A percentile compares a stretch with the other conserved stretches of the same genome.
These are phyloP conservation scores for Amorphotheca resinae DNA, from an alignment of 495 filamentous ascomycete species.

Conservation along the genomic window DNA sequence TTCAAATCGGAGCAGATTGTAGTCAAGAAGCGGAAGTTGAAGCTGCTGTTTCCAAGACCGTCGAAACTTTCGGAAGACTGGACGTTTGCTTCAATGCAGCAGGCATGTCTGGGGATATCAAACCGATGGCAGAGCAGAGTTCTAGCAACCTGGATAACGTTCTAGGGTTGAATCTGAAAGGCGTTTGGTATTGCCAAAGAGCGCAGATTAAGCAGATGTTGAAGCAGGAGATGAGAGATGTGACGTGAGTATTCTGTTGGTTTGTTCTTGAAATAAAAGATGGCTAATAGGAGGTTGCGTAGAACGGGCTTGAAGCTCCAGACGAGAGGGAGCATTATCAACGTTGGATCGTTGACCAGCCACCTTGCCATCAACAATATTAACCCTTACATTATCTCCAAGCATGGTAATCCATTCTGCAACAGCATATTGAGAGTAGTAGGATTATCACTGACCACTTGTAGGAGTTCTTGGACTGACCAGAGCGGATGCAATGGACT, in stretches of 20 bases:
- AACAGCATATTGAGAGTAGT: too few relatives aligned
- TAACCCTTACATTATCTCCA: constrained; percentile 12
- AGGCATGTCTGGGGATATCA: constrained; percentile 49
- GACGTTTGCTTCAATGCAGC: constrained; percentile 51
- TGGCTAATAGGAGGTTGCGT: neutral
- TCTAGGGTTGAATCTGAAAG: constrained; percentile 54
- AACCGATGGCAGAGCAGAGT: constrained; percentile 30
- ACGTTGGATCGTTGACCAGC: constrained; percentile 27
- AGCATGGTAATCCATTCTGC: constrained; percentile 5
- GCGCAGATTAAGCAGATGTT: constrained; percentile 45
- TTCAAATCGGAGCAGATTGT: constrained; percentile 37
- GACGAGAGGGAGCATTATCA: constrained; percentile 46
- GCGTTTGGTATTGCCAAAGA: constrained; percentile 55
- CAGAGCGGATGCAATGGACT: constrained; percentile 50
- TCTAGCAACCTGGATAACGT: constrained; percentile 39
- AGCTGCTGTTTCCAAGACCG: constrained; percentile 28
- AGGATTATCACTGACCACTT: neutral
- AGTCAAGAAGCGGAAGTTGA: constrained; percentile 38
- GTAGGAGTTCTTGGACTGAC: constrained; percentile 42
- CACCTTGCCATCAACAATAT: neutral
- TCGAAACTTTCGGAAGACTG: constrained; percentile 35
- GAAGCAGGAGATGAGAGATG: constrained; percentile 14
- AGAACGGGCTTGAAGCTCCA: constrained; percentile 20
- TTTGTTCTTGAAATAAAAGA: neutral
- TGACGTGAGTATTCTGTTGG: constrained; percentile 5